Base-by-base conservation (phyloP, 2,329 filamentous ascomycete species). In the Cladophialophora chaetospira region DNA sequence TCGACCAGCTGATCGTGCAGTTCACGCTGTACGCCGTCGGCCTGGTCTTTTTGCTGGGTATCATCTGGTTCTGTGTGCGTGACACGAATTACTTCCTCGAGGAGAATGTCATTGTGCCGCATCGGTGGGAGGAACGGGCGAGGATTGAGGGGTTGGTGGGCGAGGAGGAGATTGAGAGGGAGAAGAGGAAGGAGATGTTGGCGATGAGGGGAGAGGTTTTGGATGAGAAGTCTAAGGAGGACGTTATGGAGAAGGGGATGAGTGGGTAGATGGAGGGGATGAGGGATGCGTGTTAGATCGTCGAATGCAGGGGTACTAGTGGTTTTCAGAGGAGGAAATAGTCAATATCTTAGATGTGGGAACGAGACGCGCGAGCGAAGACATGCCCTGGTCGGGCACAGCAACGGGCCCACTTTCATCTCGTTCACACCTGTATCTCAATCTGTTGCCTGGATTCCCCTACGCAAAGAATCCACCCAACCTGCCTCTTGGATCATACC, bases 81-180 rank as follows among this genome's bases (percentile, higher is more conserved):
- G 49, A 62, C 21, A 65, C 64, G 8, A 66, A 66, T 36, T 66
- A 66, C 36, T 65, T 66, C 47, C 28, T 58, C 13, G 64, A 66
- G 42, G 57, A 60, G 10, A 56, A 56, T 33, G 64, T 65, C 29
- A 64, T 66, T 29, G 64, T 65, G 13, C 64, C 64, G 13, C 53
- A 60, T 26, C 44, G 51, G 6, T 46, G 63, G 36, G 60, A 65
- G 46, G 57, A 64, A 38, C 38, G 36, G 5, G 51, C 53, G 11
- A 17, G 55, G 2, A 44, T 62, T 33, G 59, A 62, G 25, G 59
- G 59, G 1, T 25, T 53, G 5, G 50, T 60, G 11, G 53, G n/a
- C n/a, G 53, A 57, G 10, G 53, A 60, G 28, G 43, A 57, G 49
- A 53, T 57, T n/a, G 54, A 54, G 47, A 36, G 29, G 17, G 58